A percentile compares a stretch with the other conserved stretches of the same genome.
Conservation (phyloP, 345 rosid genomes). For the Mercurialis annua region DNA sequence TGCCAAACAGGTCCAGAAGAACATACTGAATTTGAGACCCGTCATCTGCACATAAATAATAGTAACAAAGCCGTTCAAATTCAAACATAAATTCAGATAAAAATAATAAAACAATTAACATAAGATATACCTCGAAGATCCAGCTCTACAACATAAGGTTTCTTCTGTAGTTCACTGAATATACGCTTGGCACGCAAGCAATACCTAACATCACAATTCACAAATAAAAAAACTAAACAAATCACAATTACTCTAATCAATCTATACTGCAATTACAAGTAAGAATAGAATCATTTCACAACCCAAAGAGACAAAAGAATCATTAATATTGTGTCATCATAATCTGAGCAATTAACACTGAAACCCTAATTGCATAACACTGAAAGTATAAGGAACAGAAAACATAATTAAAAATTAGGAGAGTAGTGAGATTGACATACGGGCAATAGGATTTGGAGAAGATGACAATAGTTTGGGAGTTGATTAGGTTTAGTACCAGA, state of each 20-base stretch:
- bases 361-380: neutral
- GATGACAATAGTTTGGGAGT: slow-evolving; percentile 57
- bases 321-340: neutral
- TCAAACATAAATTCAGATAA: neutral
- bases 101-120: neutral
- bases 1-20: slow-evolving; percentile 29
- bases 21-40: slow-evolving; percentile 26
- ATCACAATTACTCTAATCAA: neutral
- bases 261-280: too few species aligned
- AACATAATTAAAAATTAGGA: neutral
- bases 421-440: neutral
- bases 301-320: neutral
- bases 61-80: neutral
- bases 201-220: slow-evolving; percentile 40
- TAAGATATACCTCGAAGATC: slow-evolving; percentile 29
- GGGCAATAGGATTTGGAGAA: slow-evolving; percentile 39
- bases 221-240: neutral
- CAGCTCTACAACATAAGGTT: slow-evolving; percentile 25
- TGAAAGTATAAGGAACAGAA: neutral
- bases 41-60: slow-evolving; percentile 13
- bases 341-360: too few species aligned
- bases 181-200: slow-evolving; percentile 56
- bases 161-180: slow-evolving; percentile 37
- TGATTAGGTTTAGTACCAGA: slow-evolving; percentile 74
- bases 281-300: neutral